Evolutionary conservation across 192 early-diverging fungal genomes (phyloP), one percentile per base, ranked within the genome.

Genomic region (Rhizophagus sp.): DNA sequence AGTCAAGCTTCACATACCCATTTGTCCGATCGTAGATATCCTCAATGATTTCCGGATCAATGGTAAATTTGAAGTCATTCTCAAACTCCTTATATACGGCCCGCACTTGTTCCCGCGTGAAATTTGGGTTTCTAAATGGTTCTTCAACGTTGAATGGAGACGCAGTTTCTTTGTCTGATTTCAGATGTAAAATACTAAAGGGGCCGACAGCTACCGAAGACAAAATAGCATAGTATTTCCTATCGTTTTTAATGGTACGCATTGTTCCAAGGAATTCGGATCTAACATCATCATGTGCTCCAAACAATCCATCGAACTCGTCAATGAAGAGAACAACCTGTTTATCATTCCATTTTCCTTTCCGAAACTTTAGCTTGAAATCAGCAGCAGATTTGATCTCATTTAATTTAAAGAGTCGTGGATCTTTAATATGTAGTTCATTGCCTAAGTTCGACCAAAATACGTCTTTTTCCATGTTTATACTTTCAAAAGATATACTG

Each of bases 101-200:
- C 39, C 8, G 39, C 39, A 84, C 83, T 71, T 84, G 83, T 50
- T 79, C 83, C 69, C 50, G 4, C 8, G 82, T 77, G 64, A 83
- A 71, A 75, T 79, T 66, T 73, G 41, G 73, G 63, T 84, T 81
- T 61, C 30, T 70, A 63, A 84, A 78, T 67, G 71, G 63, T 2
- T 84, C 77, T 8, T 47, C 41, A 41, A 74, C 49, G 68, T 84
- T 84, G 73, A 79, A 84, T 0, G 83, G 83, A 39, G 80, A 84
- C 50, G 44, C 66, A 25, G 50, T 73, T 12, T 61, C 33, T 11
- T 34, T 73, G 19, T 73, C 52, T 7, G 72, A 34, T 9, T 6
- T 73, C 30, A 80, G 36, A 74, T 80, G 36, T 47, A 64, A 62
- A 57, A 80, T 80, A 63, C 79, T 80, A 73, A 63, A 80, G n/a